phyloP scores from a whole-genome alignment of 306 rosid genomes.

The Luffa aegyptiaca region DNA sequence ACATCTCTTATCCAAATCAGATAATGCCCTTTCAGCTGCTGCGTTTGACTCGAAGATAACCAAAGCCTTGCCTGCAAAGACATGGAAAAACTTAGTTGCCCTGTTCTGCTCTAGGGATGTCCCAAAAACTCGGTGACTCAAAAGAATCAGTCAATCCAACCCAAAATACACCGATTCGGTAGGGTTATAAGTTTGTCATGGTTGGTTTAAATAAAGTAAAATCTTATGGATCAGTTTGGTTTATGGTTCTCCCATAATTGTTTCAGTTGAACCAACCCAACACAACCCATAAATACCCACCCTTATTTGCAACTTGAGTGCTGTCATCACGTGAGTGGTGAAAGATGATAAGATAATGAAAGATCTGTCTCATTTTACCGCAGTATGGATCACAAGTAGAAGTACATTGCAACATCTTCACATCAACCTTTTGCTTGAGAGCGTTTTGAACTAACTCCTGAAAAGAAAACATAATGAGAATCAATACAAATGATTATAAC shows the following conservation, averaged over 20 bases:
- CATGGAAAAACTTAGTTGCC: constrained; percentile 8
- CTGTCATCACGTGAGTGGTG: not conserved
- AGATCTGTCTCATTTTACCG: constrained; percentile 15
- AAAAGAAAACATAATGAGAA: not conserved
- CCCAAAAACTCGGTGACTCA: not conserved
- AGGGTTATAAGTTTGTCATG: too few relatives aligned
- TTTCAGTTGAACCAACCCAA: too few relatives aligned
- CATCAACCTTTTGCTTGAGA: constrained; percentile 26
- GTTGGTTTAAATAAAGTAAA: too few relatives aligned
- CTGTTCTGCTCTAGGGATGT: not conserved
- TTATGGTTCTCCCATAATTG: too few relatives aligned
- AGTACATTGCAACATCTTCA: constrained; percentile 31
- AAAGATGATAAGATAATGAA: not conserved
- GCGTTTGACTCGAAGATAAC: constrained; percentile 41
- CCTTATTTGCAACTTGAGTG: too few relatives aligned
- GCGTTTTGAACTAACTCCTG: constrained; percentile 38
- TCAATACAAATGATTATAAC: not conserved
- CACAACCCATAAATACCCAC: too few relatives aligned
- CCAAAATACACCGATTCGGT: too few relatives aligned
- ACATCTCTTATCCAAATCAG: constrained; percentile 27
- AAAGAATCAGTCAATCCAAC: too few relatives aligned
- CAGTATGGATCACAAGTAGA: constrained; percentile 16
- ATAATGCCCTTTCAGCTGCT: constrained; percentile 36
- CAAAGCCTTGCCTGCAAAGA: constrained; percentile 44
- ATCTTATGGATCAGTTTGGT: too few relatives aligned